Percentiles rank a stretch among this genome's conserved stretches.
Conservation (phyloP, 1,139 yeast species). For the Meyerozyma smithsonii region DNA sequence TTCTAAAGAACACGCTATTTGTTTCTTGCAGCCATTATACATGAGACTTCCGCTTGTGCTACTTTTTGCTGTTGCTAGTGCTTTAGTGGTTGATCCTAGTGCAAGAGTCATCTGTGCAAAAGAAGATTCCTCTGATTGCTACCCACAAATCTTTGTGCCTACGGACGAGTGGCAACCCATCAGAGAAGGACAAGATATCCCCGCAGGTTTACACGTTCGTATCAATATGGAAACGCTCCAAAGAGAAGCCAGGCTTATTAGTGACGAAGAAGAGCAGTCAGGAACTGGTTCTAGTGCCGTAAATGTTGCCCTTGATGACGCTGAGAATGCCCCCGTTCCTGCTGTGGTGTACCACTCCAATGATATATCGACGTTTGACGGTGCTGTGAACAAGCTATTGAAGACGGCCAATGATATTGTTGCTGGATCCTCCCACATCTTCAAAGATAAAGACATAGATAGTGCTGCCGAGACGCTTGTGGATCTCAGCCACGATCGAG, state of each 20-base stretch:
- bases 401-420: neutral
- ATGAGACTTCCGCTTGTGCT: neutral
- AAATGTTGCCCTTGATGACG: too few relatives aligned
- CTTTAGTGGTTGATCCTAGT: constrained; percentile 1
- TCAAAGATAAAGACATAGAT: neutral
- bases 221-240: constrained; percentile 63
- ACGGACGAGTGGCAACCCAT: constrained; percentile 64
- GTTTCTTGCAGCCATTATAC: neutral
- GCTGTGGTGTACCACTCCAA: neutral
- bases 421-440: neutral
- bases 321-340: neutral
- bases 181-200: constrained; percentile 64
- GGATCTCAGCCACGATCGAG: constrained; percentile 63
- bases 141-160: constrained; percentile 60
- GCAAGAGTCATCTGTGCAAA: constrained; percentile 40
- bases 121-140: constrained; percentile 48
- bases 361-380: neutral
- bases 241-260: constrained; percentile 61
- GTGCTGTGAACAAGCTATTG: neutral
- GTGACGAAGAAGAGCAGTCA: constrained; percentile 7
- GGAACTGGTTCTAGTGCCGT: neutral
- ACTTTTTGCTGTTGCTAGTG: constrained; percentile 1
- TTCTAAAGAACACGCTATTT: neutral
- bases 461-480: constrained; percentile 43
- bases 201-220: constrained; percentile 74